Evolutionary conservation across 129 eudicot species (phyloP), one percentile per base, ranked within the genome.

Genomic region (Heracleum sosnowskyi): DNA sequence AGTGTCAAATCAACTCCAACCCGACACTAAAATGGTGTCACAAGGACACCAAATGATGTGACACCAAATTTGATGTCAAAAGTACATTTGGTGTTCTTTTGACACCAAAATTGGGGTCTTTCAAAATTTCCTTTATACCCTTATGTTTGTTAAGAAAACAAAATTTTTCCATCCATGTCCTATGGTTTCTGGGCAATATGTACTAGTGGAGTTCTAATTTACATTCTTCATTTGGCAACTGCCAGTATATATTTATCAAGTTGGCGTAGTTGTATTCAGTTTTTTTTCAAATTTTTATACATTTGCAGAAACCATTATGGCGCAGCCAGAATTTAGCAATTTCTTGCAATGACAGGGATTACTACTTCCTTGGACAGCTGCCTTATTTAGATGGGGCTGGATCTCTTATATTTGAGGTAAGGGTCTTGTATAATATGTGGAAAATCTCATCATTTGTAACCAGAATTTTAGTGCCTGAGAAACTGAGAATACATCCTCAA

Each of bases 271-370:
- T 26, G 11, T 26, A 62, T n/a, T 63, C 24, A 12, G 77, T 49
- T 74, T 39, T 16, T 10, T 12, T 29, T 34, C 74, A 7, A 24
- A 1, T 36, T 64, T 45, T 26, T 73, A 76, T 63, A 69, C 76
- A 63, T n/a, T n/a, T n/a, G 79, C 96, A 95, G 98, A 83, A 83
- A 82, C 98, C 98, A 37, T 77, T 95, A 84, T 95, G 98, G 98
- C 91, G 98, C 86, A 79, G 84, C 81, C 81, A 77, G 76, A 72
- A 78, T 51, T 75, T 80, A 29, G 87, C 73, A 76, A 69, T 76
- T 75, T 78, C 89, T 74, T 95, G 98, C 82, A 87, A 82, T 81
- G 39, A 91, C 74, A 87, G 93, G 84, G 90, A 80, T 9, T 95
- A 95, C 87, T 95, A 86, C 92, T 95, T 53, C 82, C 96, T 95